Conservation (phyloP, 1,139 yeast species). For the Diutina pseudorugosa region DNA sequence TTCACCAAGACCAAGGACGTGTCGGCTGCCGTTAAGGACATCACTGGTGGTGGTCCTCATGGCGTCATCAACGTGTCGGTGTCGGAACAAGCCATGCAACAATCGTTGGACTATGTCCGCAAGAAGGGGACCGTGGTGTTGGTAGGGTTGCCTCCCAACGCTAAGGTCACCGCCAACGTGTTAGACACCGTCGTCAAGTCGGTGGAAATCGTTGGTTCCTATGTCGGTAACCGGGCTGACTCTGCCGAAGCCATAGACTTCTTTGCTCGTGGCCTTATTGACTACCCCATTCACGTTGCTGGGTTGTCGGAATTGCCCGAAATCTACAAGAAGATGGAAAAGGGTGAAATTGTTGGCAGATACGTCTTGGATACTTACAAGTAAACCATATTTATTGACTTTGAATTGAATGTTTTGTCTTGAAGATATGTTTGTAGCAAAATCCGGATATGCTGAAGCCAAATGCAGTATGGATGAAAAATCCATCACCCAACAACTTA, state of each 20-base stretch:
- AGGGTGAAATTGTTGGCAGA: constrained; percentile 11
- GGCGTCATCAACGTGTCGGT: constrained; percentile 11
- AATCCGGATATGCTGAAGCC: too few relatives aligned
- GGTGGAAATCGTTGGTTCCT: constrained; percentile 9
- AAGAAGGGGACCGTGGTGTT: constrained; percentile 10
- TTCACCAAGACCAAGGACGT: constrained; percentile 9
- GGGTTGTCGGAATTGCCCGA: constrained; percentile 10
- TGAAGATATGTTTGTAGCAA: too few relatives aligned
- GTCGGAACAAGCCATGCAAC: constrained; percentile 10
- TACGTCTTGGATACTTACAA: constrained; percentile 10
- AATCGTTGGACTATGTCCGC: constrained; percentile 9
- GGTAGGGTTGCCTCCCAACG: constrained; percentile 11
- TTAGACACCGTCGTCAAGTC: constrained; percentile 9
- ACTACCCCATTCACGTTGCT: constrained; percentile 10
- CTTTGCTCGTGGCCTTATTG: constrained; percentile 10
- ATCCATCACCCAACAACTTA: too few relatives aligned
- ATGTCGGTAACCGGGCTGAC: constrained; percentile 12
- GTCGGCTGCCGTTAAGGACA: constrained; percentile 8
- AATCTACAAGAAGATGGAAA: constrained; percentile 10
- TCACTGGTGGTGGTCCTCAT: constrained; percentile 11
- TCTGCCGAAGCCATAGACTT: constrained; percentile 11
- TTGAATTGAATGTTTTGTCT: neutral
- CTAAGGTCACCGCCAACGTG: constrained; percentile 9
- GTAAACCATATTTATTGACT: neutral
- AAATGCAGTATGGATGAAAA: too few relatives aligned